These are phyloP conservation scores for Sporothrix brasiliensis DNA, from an alignment of 2,329 filamentous ascomycete species.

Conservation along the genomic window DNA sequence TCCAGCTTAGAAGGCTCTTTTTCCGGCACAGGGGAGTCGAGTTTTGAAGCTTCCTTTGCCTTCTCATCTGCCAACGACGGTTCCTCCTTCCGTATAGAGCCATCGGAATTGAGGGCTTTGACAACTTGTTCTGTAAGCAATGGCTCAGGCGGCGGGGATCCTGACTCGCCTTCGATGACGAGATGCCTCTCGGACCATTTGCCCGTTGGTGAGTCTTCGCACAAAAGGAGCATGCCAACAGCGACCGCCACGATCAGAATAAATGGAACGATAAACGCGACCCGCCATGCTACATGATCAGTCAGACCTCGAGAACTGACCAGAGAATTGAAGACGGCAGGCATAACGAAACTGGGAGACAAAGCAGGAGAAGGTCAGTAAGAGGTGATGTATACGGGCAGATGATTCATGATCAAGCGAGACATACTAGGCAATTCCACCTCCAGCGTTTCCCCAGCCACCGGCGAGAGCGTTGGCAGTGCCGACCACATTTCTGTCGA, in stretches of 20 bases:
- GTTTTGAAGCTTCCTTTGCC: neutral
- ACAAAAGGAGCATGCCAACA: constrained; percentile 6
- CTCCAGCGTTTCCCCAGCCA: constrained; percentile 86
- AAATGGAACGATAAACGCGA: constrained; percentile 25
- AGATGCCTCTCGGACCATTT: constrained; percentile 73
- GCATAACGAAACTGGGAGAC: constrained; percentile 62
- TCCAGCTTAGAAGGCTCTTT: too few relatives aligned
- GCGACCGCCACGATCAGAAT: neutral
- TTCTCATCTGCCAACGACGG: neutral
- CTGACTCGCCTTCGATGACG: neutral
- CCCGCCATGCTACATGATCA: constrained; percentile 21
- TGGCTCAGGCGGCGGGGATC: constrained; percentile 54
- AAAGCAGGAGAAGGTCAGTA: too few relatives aligned
- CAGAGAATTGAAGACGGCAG: constrained; percentile 71
- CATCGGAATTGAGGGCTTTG: neutral
- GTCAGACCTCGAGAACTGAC: neutral
- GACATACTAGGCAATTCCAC: constrained; percentile 85
- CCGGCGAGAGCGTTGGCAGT: constrained; percentile 86
- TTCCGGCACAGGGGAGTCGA: constrained; percentile 3
- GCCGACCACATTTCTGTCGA: constrained; percentile 88
- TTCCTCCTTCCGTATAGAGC: neutral
- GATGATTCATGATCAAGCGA: neutral
- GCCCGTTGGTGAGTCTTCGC: constrained; percentile 73
- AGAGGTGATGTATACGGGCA: too few relatives aligned
- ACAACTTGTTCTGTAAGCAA: constrained; percentile 52